Base-by-base conservation (phyloP, 73 alveolate species). In the Paramecium primaurelia region DNA sequence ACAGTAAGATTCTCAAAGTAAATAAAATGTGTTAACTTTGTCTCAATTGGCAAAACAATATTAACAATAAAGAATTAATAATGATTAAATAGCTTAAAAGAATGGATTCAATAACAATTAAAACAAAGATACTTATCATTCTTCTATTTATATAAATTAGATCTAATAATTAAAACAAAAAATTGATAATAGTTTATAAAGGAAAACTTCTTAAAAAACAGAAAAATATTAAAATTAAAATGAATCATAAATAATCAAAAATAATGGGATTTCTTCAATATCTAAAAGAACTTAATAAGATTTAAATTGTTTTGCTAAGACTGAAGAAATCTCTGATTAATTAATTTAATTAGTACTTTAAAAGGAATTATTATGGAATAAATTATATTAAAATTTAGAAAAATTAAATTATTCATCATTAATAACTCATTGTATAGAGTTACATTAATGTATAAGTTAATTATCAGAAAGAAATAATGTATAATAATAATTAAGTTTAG, bases 281-380 rank as follows among this genome's bases (percentile, higher is more conserved):
- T 54, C 32, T 7, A 54, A 54, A 7, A 54, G 36, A 54, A 34
- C 11, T 8, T 54, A 54, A 54, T 54, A 54, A 18, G 69, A 54
- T 8, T 18, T 54, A 54, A 54, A 54, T 18, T 54, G 34, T 54
- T 54, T 54, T 8, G 69, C 34, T 3, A 16, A 54, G 22, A 18
- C 32, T 16, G 91, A 80, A 9, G 91, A 80, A 45, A 80, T 47
- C 49, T 25, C 30, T 9, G 34, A 38, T 12, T 9, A 73, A 36
- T 6, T 80, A 0, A 45, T 64, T 25, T 16, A 44, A 14, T 8
- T 80, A 3, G 44, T 42, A 11, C 45, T 80, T 1, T 16, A 80
- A 47, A 80, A 80, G 26, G 91, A 80, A 80, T 80, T 26, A 10
- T 6, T 25, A 45, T 80, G 91, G 91, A 80, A 80, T 80, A 5